These are phyloP conservation scores for Diplodia sapinea DNA, from an alignment of 2,329 filamentous ascomycete species.

Conservation along the genomic window DNA sequence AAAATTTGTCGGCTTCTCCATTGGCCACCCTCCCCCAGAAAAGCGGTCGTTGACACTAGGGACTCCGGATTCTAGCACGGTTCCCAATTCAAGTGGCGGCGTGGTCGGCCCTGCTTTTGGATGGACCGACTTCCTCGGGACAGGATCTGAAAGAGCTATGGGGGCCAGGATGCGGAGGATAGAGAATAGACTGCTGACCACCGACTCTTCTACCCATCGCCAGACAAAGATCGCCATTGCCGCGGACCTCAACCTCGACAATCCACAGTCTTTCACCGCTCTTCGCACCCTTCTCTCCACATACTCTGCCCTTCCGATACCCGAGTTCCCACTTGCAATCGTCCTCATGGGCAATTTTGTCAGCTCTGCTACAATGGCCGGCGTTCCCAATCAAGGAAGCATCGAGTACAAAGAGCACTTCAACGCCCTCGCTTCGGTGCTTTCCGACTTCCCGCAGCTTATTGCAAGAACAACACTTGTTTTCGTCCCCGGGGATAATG, in stretches of 20 bases:
- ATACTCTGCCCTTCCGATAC: slow-evolving; percentile 69
- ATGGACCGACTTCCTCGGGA: slow-evolving; percentile 95
- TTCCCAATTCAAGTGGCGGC: slow-evolving; percentile 59
- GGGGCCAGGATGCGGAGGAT: slow-evolving; percentile 83
- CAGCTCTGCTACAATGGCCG: slow-evolving; percentile 62
- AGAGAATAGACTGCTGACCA: slow-evolving; percentile 68
- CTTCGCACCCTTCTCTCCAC: slow-evolving; percentile 76
- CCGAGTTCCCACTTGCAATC: slow-evolving; percentile 75
- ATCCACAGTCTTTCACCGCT: slow-evolving; percentile 79
- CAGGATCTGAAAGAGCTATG: slow-evolving; percentile 85
- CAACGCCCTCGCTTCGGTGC: slow-evolving; percentile 79
- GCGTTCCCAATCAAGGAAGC: slow-evolving; percentile 74
- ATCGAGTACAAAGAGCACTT: slow-evolving; percentile 98
- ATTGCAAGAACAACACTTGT: slow-evolving; percentile 82
- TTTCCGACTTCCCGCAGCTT: slow-evolving; percentile 82
- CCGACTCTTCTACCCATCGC: slow-evolving; percentile 38
- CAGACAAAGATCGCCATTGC: slow-evolving; percentile 46
- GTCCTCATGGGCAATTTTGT: slow-evolving; percentile 86
- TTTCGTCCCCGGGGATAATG: slow-evolving; percentile 95
- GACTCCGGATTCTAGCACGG: slow-evolving; percentile 37
- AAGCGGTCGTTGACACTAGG: slow-evolving; percentile 80
- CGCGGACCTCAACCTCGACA: slow-evolving; percentile 70
- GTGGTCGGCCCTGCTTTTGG: slow-evolving; percentile 66
- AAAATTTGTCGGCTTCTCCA: slow-evolving; percentile 85
- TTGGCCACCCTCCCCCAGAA: slow-evolving; percentile 91